Conservation (phyloP, 257 asterid genomes). For the Nyctanthes arbortristis region DNA sequence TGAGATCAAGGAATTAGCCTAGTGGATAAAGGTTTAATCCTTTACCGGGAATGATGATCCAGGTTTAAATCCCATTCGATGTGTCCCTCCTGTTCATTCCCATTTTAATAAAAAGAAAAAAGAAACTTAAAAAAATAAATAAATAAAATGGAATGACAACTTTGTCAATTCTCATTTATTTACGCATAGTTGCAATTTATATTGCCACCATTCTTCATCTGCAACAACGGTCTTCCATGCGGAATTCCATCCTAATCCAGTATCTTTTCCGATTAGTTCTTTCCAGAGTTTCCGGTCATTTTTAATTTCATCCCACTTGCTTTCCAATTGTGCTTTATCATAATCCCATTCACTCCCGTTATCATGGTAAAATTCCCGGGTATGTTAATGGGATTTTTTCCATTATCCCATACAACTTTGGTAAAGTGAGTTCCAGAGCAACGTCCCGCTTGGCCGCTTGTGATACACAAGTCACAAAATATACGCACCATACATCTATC, state of each 20-base stretch:
- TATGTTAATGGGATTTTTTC: too few relatives aligned
- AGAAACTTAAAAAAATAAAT: too few relatives aligned
- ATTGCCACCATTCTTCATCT: not conserved
- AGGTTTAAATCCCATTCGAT: not conserved
- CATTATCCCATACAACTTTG: not conserved
- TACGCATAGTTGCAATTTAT: not conserved
- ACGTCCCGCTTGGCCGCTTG: not conserved
- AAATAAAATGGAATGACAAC: too few relatives aligned
- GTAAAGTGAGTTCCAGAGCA: not conserved
- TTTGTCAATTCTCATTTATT: too few relatives aligned
- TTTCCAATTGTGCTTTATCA: not conserved
- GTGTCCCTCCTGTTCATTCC: not conserved
- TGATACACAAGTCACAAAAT: not conserved
- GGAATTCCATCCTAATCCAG: slow-evolving; percentile 8
- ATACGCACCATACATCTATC: not conserved
- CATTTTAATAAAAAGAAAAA: too few relatives aligned
- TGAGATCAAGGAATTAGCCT: not conserved
- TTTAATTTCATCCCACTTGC: slow-evolving; percentile 10
- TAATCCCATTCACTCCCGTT: not conserved
- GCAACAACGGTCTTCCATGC: not conserved
- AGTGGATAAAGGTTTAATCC: too few relatives aligned
- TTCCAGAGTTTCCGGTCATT: slow-evolving; percentile 2
- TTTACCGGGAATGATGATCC: too few relatives aligned
- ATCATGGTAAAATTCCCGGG: not conserved
- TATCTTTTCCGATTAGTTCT: not conserved